Base-by-base conservation (phyloP, 1,284 basidiomycete species). In the Leccinum griseonigrum region DNA sequence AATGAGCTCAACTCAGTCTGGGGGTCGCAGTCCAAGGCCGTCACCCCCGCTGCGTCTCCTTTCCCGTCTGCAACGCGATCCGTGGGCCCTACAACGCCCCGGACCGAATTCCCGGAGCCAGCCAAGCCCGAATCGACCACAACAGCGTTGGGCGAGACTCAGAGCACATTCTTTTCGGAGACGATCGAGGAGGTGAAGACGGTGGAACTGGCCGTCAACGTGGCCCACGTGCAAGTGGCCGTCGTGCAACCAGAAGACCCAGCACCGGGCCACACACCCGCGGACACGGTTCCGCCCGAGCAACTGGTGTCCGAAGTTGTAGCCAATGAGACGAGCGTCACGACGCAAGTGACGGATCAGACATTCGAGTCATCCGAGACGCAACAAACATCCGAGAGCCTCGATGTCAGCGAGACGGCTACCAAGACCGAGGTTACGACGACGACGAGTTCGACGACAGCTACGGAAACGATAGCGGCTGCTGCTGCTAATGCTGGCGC, bases 11-110 rank as follows among this genome's bases (percentile, higher is more conserved):
- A 9, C 16, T 62, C 70, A 3, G 65, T 71, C 48, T 73, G 71
- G 74, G 71, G 74, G 18, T 64, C 71, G 8, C 69, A 73, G 31
- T 75, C 71, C 61, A 75, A 72, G 53, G 67, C 69, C 1, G 60
- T 40, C 38, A 73, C 71, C 0, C 71, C 71, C 5, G 71, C 69
- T 46, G 60, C 64, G 4, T 73, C 71, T 1, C 71, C 71, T 8
- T 63, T 59, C 29, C 72, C 72, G 9, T 10, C 54, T 1, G 57
- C 64, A 4, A 43, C 63, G 7, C 65, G 22, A 16, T 72, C 72
- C 14, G 48, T 73, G 14, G 71, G 53, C 1, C 64, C 63, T 9
- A 58, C 61, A n/a, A 72, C 71, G 1, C 70, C 70, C 3, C 60
- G 32, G 29, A 60, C 2, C 31, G 70, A 71, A 40, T 56, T 67